Base-by-base conservation (phyloP, 441 rosid genomes). In the Isatis lusitanica region DNA sequence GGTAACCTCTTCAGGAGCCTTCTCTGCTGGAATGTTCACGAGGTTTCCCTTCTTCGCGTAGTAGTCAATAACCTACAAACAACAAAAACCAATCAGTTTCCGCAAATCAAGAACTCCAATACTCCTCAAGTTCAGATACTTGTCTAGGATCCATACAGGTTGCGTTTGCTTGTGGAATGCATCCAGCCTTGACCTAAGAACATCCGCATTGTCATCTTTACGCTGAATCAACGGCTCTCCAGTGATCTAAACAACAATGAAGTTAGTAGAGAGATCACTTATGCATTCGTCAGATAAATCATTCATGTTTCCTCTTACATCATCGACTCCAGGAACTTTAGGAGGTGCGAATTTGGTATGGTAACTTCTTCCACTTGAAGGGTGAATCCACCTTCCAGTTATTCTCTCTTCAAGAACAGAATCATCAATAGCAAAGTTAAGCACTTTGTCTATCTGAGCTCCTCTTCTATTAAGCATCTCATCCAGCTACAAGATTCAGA, bases 331-430 rank as follows among this genome's bases (percentile, higher is more conserved):
- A 3, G 91, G 84, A 80, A 74, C 89, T 87, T 89, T 91, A 46
- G 98, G 88, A 85, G 99, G 99, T 15, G 97, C 90, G 40, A 82
- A 94, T 76, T 86, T 92, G 4, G 90, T 83, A 73, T 92, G 98
- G 66, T 92, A 94, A 68, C 92, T 86, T 76, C 98, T 88, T 36
- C 99, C 98, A 87, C 99, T 94, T 10, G 90, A 78, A 77, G 97
- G 96, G 77, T 94, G 99, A 66, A 91, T 86, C 99, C 99, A 92
- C 78, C 99, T 92, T 58, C 96, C 97, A 16, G 97, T 92, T 26
- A 94, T 88, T 82, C 99, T 86, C 80, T 94, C 99, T 87, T 94
- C 99, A 78, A 94, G 84, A 66, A 89, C 84, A 4, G 87, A 83
- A 86, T 94, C 99, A 82, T 94, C 90, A 3, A 94, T 88, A 2